These are phyloP conservation scores for Papiliotrema terrestris DNA, from an alignment of 1,284 basidiomycete genomes.

Conservation along the genomic window DNA sequence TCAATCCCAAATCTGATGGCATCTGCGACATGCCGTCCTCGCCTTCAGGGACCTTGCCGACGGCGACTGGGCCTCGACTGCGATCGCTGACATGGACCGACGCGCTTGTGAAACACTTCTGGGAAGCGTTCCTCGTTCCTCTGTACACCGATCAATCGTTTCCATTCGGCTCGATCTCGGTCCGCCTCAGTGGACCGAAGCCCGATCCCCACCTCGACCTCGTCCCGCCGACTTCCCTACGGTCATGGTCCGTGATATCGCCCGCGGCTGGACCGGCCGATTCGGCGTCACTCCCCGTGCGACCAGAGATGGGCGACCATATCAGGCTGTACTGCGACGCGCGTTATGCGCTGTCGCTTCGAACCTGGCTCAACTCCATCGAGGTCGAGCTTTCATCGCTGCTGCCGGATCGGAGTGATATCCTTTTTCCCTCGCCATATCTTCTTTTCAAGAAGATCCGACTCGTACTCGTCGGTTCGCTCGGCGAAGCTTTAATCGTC, in stretches of 20 bases:
- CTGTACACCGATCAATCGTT: slow-evolving; percentile 10
- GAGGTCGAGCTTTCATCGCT: slow-evolving; percentile 8
- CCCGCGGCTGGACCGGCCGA: background rate
- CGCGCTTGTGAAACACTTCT: slow-evolving; percentile 15
- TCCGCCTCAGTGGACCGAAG: slow-evolving; percentile 30
- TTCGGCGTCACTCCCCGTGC: slow-evolving; percentile 5
- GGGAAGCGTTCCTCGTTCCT: slow-evolving; percentile 15
- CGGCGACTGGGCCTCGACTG: too few species aligned
- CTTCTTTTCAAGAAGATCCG: background rate
- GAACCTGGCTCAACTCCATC: slow-evolving; percentile 33
- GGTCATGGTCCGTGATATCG: background rate
- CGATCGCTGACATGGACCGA: slow-evolving; percentile 22
- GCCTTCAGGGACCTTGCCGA: slow-evolving; percentile 6
- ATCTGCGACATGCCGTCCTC: background rate
- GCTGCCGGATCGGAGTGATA: background rate
- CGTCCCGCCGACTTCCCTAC: slow-evolving; percentile 6
- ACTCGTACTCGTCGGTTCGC: background rate
- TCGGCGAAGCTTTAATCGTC: background rate
- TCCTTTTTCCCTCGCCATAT: background rate
- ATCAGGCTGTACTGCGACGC: slow-evolving; percentile 37
- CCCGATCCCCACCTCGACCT: slow-evolving; percentile 36
- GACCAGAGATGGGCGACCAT: slow-evolving; percentile 39
- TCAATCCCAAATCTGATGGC: background rate
- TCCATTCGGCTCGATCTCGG: slow-evolving; percentile 15
- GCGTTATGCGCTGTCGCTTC: slow-evolving; percentile 24